These are phyloP conservation scores for Lecanosticta acicola DNA, from an alignment of 2,329 filamentous ascomycete genomes.

Conservation along the genomic window DNA sequence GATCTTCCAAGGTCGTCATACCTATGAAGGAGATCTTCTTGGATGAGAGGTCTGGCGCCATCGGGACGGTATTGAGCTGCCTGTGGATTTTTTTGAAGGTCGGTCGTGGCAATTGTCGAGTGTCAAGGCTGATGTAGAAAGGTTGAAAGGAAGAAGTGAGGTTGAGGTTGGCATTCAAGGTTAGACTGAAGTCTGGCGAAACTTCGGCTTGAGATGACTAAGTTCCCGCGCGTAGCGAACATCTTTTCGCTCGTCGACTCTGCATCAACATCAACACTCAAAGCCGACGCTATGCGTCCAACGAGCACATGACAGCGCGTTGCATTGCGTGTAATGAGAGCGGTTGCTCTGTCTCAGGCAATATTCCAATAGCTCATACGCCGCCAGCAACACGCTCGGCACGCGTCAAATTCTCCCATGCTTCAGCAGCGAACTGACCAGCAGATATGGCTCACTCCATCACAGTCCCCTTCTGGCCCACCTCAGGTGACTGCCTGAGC, in stretches of 20 bases:
- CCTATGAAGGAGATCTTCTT: constrained; percentile 26
- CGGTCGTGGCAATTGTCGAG: too few relatives aligned
- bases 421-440: constrained; percentile 3
- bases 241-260: neutral
- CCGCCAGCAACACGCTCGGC: neutral
- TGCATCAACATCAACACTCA: neutral
- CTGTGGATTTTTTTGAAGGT: too few relatives aligned
- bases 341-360: too few relatives aligned
- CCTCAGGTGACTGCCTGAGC: constrained; percentile 48
- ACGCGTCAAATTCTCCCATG: constrained; percentile 1
- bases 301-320: too few relatives aligned
- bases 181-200: neutral
- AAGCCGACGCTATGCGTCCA: neutral
- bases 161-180: neutral
- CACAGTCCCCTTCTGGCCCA: constrained; percentile 43
- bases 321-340: too few relatives aligned
- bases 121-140: too few relatives aligned
- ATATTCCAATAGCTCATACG: neutral
- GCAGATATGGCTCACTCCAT: constrained; percentile 19
- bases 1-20: constrained; percentile 8
- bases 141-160: too few relatives aligned
- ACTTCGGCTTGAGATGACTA: too few relatives aligned
- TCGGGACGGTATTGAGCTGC: neutral
- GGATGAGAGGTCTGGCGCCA: constrained; percentile 17
- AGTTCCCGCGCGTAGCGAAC: neutral